These are phyloP conservation scores for Bonia amplexicaulis DNA, from an alignment of 176 grass and related monocot species.

Conservation along the genomic window DNA sequence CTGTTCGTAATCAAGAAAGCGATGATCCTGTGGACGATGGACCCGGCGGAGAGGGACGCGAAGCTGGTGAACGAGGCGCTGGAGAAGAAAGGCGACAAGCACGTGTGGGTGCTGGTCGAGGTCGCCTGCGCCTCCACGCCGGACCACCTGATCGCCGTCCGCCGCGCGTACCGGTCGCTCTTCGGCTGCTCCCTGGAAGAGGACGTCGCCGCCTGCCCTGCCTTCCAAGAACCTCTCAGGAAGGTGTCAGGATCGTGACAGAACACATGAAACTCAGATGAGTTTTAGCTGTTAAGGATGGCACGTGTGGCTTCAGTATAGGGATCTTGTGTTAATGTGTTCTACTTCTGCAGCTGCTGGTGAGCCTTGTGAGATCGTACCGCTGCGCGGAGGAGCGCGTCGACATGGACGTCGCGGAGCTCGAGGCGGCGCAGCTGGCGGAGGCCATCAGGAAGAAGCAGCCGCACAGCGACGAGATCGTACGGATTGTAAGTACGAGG, in stretches of 20 bases:
- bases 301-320: too few species aligned
- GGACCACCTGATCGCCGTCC: conserved; percentile 66
- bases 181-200: conserved; percentile 67
- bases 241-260: neutral
- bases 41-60: conserved; percentile 69
- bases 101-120: conserved; percentile 48
- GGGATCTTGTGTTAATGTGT: neutral
- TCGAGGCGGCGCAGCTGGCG: conserved; percentile 36
- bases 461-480: conserved; percentile 32
- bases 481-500: conserved; percentile 53
- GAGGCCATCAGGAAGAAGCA: conserved; percentile 38
- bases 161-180: conserved; percentile 49
- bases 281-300: neutral
- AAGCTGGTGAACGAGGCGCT: conserved; percentile 50
- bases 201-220: conserved; percentile 43
- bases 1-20: conserved; percentile 13
- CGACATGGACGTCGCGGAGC: conserved; percentile 29
- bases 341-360: conserved; percentile 33
- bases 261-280: neutral
- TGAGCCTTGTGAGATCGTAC: conserved; percentile 45
- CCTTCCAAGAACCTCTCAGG: conserved; percentile 39
- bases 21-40: conserved; percentile 56
- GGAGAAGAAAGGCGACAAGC: conserved; percentile 28
- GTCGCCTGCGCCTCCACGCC: conserved; percentile 59
- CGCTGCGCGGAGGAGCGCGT: conserved; percentile 36